A percentile compares a stretch with the other conserved stretches of the same genome.
Conservation (phyloP, 2,329 filamentous ascomycete genomes). For the Daldinia sp. region DNA sequence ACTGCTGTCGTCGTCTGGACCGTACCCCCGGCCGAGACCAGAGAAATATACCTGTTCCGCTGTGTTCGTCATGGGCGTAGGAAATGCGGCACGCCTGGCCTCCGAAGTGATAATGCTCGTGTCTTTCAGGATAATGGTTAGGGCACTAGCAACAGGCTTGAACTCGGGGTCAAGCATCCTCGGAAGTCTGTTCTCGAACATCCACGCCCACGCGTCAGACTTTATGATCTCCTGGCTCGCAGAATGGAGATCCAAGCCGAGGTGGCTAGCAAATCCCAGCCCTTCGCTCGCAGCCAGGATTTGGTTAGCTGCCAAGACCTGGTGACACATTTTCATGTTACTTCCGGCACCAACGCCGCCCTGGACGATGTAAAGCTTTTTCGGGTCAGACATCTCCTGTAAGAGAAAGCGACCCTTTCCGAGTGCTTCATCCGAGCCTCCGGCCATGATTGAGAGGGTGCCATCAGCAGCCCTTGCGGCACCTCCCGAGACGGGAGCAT, state of each 20-base stretch:
- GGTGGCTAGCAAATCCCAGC: slow-evolving; percentile 68
- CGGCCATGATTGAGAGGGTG: slow-evolving; percentile 81
- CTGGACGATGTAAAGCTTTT: slow-evolving; percentile 72
- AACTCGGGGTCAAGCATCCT: slow-evolving; percentile 66
- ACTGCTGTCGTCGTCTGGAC: slow-evolving; percentile 59
- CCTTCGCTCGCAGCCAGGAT: slow-evolving; percentile 71
- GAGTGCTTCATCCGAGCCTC: slow-evolving; percentile 68
- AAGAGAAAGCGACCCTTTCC: slow-evolving; percentile 69
- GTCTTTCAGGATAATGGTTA: slow-evolving; percentile 72
- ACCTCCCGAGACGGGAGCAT: slow-evolving; percentile 79
- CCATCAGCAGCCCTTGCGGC: slow-evolving; percentile 76
- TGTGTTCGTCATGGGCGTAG: slow-evolving; percentile 69
- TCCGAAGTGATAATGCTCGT: slow-evolving; percentile 75
- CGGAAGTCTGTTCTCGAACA: slow-evolving; percentile 70
- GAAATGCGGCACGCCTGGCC: slow-evolving; percentile 68
- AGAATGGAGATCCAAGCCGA: slow-evolving; percentile 63
- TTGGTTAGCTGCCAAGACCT: slow-evolving; percentile 73
- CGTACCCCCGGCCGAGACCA: slow-evolving; percentile 68
- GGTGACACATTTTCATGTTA: slow-evolving; percentile 73
- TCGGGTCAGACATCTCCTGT: slow-evolving; percentile 70
- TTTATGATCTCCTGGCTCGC: slow-evolving; percentile 59
- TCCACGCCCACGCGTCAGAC: slow-evolving; percentile 69
- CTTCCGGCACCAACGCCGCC: slow-evolving; percentile 71
- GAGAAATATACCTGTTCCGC: slow-evolving; percentile 75
- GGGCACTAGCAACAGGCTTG: slow-evolving; percentile 67